A percentile compares a stretch with the other conserved stretches of the same genome.
These are phyloP conservation scores for Pneumocystis carinii DNA, from an alignment of 1,139 yeast species.

Conservation along the genomic window DNA sequence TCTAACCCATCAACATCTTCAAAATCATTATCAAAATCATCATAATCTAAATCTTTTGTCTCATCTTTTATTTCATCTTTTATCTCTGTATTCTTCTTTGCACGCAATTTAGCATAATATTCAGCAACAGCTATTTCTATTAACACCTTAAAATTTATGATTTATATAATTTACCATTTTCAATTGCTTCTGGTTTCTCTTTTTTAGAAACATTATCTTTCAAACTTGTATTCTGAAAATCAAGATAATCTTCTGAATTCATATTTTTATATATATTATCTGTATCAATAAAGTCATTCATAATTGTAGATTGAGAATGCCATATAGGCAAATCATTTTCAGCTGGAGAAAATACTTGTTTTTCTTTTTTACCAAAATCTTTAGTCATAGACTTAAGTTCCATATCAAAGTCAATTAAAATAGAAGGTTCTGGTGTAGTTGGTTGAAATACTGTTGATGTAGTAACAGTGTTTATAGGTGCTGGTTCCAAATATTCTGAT, in stretches of 20 bases:
- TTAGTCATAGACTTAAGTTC: slow-evolving; percentile 77
- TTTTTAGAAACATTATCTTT: slow-evolving; percentile 27
- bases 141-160: slow-evolving; percentile 32
- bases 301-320: slow-evolving; percentile 87
- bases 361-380: slow-evolving; percentile 33
- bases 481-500: background rate
- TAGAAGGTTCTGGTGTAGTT: background rate
- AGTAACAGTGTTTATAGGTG: background rate
- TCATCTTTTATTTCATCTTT: background rate
- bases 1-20: background rate
- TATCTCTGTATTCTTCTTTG: slow-evolving; percentile 17
- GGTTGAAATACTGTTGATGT: background rate
- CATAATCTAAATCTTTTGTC: background rate
- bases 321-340: slow-evolving; percentile 94
- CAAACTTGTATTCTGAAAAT: slow-evolving; percentile 31
- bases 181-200: slow-evolving; percentile 35
- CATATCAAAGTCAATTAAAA: slow-evolving; percentile 52
- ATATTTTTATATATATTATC: slow-evolving; percentile 1
- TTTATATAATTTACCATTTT: slow-evolving; percentile 19
- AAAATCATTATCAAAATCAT: background rate
- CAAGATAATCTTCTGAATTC: slow-evolving; percentile 29
- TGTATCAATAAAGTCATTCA: slow-evolving; percentile 21
- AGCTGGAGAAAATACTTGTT: background rate
- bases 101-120: slow-evolving; percentile 26
- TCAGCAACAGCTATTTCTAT: slow-evolving; percentile 40